Percentiles rank a stretch among this genome's conserved stretches.
Evolutionary conservation across 495 filamentous ascomycete species (phyloP).

Genomic region (Aspergillus sclerotioniger): DNA sequence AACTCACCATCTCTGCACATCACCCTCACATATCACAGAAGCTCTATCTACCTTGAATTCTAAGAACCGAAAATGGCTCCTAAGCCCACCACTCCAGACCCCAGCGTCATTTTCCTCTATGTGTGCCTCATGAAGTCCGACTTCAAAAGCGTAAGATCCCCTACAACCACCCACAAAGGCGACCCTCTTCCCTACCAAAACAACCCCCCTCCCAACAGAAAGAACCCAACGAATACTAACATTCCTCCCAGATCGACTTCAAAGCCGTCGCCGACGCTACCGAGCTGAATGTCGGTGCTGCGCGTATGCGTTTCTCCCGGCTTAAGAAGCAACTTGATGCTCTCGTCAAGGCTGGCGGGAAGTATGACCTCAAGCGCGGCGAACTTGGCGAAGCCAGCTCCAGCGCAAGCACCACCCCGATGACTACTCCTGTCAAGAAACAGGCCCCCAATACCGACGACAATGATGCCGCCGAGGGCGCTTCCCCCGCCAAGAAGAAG

Average conservation of each 20-base stretch:
- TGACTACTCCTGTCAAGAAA: not conserved
- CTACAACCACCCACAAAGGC: not conserved
- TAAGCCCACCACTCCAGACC: conserved; percentile 26
- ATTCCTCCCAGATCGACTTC: conserved; percentile 33
- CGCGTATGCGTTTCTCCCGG: conserved; percentile 37
- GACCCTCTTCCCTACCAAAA: not conserved
- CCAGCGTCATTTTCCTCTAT: conserved; percentile 38
- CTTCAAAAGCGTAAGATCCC: conserved; percentile 25
- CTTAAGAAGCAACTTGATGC: conserved; percentile 33
- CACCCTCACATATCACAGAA: not conserved
- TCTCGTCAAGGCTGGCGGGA: conserved; percentile 10
- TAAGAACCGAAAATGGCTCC: conserved; percentile 10
- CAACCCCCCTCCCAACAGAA: no score
- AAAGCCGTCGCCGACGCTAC: conserved; percentile 28
- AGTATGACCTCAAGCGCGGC: conserved; percentile 7
- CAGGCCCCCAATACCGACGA: not conserved
- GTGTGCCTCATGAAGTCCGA: conserved; percentile 36
- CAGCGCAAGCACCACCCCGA: not conserved
- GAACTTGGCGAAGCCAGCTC: not conserved
- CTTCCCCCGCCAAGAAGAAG: not conserved
- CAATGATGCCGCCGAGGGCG: not conserved
- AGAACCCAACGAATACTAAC: not conserved
- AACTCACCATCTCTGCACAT: not conserved
- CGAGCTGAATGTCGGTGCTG: conserved; percentile 33
- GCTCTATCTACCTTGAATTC: not conserved